Conservation (phyloP, 805 yeast genomes). For the Starmerella bacillaris region DNA sequence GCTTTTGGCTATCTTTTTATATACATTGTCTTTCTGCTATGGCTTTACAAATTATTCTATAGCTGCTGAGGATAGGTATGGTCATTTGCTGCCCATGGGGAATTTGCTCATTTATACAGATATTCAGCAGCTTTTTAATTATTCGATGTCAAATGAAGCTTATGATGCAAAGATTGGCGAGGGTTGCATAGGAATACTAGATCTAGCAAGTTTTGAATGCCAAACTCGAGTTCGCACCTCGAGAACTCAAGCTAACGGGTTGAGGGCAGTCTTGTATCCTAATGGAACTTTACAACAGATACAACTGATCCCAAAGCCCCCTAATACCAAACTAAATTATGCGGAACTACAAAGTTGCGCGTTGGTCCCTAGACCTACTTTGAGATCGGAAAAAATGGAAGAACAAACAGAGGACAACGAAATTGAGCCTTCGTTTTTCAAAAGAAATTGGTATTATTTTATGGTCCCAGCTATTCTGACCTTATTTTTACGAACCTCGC, state of each 20-base stretch:
- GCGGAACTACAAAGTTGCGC: slow-evolving; percentile 1
- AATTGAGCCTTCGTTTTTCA: slow-evolving; percentile 7
- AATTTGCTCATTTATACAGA: background rate
- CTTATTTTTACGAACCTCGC: background rate
- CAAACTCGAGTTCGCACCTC: slow-evolving; percentile 4
- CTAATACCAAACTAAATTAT: background rate
- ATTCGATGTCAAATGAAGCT: background rate
- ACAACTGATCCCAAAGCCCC: slow-evolving; percentile 16
- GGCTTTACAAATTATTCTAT: background rate
- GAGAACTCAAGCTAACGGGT: slow-evolving; percentile 1
- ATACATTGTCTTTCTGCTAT: too few relatives aligned
- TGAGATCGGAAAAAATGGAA: background rate
- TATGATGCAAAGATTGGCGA: background rate
- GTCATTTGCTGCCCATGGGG: background rate
- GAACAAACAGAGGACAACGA: slow-evolving; percentile 6
- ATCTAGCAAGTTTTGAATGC: slow-evolving; percentile 6
- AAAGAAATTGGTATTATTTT: slow-evolving; percentile 13
- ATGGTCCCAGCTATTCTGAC: background rate
- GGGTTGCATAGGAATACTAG: slow-evolving; percentile 11
- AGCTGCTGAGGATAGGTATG: background rate
- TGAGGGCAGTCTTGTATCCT: slow-evolving; percentile 1
- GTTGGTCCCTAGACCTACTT: slow-evolving; percentile 4
- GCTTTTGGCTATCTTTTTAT: too few relatives aligned
- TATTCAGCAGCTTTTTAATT: background rate
- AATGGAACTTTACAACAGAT: slow-evolving; percentile 6